Conservation (phyloP, 441 rosid species). For the Macaranga tanarius region DNA sequence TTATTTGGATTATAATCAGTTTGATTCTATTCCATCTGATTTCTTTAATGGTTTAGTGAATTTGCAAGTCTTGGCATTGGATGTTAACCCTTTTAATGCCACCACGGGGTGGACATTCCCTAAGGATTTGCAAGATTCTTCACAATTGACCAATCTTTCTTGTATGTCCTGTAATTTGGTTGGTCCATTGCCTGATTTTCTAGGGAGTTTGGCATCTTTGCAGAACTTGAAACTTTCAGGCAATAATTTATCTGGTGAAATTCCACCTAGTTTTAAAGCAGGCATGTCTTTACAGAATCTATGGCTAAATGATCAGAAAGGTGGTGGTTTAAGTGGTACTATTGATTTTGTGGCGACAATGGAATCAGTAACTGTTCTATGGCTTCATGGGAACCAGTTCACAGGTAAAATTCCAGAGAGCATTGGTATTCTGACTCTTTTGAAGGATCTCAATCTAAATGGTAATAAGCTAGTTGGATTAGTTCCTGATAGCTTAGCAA, state of each 20-base stretch:
- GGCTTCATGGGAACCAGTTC: constrained; percentile 79
- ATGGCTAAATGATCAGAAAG: constrained; percentile 59
- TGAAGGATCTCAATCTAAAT: constrained; percentile 64
- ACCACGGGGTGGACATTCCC: constrained; percentile 63
- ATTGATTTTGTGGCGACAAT: constrained; percentile 57
- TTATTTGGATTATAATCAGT: constrained; percentile 55
- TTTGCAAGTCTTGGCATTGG: constrained; percentile 64
- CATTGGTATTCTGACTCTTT: constrained; percentile 46
- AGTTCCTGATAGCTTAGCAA: constrained; percentile 50
- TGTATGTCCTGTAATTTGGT: constrained; percentile 59
- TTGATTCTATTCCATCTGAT: constrained; percentile 61
- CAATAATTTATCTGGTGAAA: constrained; percentile 54
- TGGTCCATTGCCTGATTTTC: constrained; percentile 62
- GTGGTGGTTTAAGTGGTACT: constrained; percentile 49
- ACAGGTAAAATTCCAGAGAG: constrained; percentile 59
- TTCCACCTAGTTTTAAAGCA: constrained; percentile 45
- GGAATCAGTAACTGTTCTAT: constrained; percentile 42
- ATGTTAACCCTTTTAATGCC: constrained; percentile 51
- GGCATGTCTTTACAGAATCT: constrained; percentile 45
- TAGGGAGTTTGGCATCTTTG: constrained; percentile 51
- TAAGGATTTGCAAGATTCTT: constrained; percentile 41
- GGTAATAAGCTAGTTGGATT: constrained; percentile 54
- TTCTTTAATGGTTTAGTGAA: constrained; percentile 50
- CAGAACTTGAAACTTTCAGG: constrained; percentile 48
- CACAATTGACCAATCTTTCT: constrained; percentile 57